Conservation (phyloP, 1,284 basidiomycete genomes). For the Tremellales sp. region DNA sequence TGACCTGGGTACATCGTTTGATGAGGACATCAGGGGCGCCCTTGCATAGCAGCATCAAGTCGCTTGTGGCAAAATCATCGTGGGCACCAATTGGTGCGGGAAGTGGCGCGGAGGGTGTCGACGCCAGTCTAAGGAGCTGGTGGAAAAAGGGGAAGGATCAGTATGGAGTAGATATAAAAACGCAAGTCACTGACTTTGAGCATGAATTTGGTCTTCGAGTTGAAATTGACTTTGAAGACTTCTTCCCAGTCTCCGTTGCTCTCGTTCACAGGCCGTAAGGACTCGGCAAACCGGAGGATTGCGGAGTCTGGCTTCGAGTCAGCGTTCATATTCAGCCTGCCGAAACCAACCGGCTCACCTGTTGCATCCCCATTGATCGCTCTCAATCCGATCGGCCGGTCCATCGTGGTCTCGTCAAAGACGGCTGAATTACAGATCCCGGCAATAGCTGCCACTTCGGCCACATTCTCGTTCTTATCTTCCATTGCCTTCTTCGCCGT, state of each 20-base stretch:
- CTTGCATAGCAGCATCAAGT: slow-evolving; percentile 53
- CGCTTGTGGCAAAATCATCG: slow-evolving; percentile 21
- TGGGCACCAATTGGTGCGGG: slow-evolving; percentile 17
- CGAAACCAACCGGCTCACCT: slow-evolving; percentile 24
- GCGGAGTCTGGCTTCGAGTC: slow-evolving; percentile 51
- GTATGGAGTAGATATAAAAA: neutral
- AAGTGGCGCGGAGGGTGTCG: slow-evolving; percentile 3
- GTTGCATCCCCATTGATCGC: slow-evolving; percentile 62
- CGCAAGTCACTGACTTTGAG: slow-evolving; percentile 44
- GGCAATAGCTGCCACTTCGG: slow-evolving; percentile 52
- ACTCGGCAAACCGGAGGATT: slow-evolving; percentile 59
- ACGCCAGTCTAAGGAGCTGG: slow-evolving; percentile 17
- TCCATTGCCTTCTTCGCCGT: slow-evolving; percentile 35
- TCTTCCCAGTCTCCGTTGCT: slow-evolving; percentile 45
- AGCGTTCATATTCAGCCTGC: neutral
- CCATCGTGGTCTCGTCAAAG: slow-evolving; percentile 51
- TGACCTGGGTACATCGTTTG: slow-evolving; percentile 51
- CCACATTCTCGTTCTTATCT: slow-evolving; percentile 8
- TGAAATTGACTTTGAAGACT: slow-evolving; percentile 55
- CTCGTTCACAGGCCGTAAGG: slow-evolving; percentile 43
- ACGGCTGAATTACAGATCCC: slow-evolving; percentile 62
- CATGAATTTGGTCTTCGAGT: slow-evolving; percentile 67
- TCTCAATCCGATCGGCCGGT: slow-evolving; percentile 51
- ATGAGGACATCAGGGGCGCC: slow-evolving; percentile 62
- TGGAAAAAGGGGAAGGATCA: slow-evolving; percentile 1